A percentile compares a stretch with the other conserved stretches of the same genome.
Evolutionary conservation across 495 filamentous ascomycete genomes (phyloP).

Genomic region (Penicillium tannophilum): DNA sequence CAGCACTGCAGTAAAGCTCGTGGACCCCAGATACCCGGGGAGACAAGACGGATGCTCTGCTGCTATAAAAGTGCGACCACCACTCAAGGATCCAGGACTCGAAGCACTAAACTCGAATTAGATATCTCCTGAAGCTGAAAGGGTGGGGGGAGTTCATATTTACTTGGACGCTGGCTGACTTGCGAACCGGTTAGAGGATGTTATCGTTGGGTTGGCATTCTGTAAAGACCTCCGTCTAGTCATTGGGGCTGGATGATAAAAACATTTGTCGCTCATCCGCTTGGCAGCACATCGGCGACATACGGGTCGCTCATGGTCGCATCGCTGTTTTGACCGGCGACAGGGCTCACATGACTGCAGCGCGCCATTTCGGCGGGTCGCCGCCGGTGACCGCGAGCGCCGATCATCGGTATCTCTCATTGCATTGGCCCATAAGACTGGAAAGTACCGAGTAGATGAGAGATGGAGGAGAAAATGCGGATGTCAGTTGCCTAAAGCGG

Average conservation of each 20-base stretch:
- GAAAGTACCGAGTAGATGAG: background rate
- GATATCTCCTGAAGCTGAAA: background rate
- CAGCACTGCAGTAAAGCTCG: slow-evolving; percentile 51
- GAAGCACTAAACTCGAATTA: slow-evolving; percentile 23
- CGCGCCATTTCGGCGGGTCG: slow-evolving; percentile 48
- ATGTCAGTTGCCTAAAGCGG: background rate
- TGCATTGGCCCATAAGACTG: slow-evolving; percentile 1
- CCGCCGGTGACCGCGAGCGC: slow-evolving; percentile 30
- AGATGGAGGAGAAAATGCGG: background rate
- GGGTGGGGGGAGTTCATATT: background rate
- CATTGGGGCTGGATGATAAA: slow-evolving; percentile 51
- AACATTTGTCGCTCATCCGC: slow-evolving; percentile 37
- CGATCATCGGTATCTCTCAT: slow-evolving; percentile 26
- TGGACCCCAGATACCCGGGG: slow-evolving; percentile 53
- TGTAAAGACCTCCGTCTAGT: slow-evolving; percentile 31
- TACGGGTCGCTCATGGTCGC: slow-evolving; percentile 46
- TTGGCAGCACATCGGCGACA: slow-evolving; percentile 41
- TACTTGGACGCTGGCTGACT: slow-evolving; percentile 35
- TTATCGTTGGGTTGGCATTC: slow-evolving; percentile 12
- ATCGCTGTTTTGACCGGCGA: slow-evolving; percentile 53
- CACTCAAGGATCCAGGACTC: slow-evolving; percentile 30
- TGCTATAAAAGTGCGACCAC: slow-evolving; percentile 25
- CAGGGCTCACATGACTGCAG: slow-evolving; percentile 56
- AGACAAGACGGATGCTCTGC: slow-evolving; percentile 31
- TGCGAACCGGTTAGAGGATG: slow-evolving; percentile 17